Base-by-base conservation (phyloP, 106 monocot species). In the Phalaenopsis equestris region DNA sequence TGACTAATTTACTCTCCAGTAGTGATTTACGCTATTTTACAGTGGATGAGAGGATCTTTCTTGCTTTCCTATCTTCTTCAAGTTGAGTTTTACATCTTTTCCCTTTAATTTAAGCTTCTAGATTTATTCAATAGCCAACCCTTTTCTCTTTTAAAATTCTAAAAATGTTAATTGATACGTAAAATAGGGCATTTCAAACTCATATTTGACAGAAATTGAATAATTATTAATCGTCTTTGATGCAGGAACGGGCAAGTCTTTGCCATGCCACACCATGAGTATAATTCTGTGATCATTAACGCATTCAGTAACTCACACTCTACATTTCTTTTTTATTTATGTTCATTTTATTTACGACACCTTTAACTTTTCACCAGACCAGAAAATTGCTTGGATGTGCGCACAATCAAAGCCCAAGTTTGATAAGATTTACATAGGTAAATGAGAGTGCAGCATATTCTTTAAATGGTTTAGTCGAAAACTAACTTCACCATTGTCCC, bases 211-310 rank as follows among this genome's bases (percentile, higher is more conserved):
- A 16, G 9, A 30, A 30, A 14, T 5, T 73, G 17, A 52, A n/a
- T 41, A 55, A 42, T 42, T 48, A 64, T 68, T 5, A 24, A 19
- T 14, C 77, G 19, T 3, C 21, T 41, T 76, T 78, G 8, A 68
- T 85, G 82, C 93, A 96, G 96, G 89, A 55, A 82, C 82, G 47
- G 84, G 91, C n/a, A 86, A 77, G 77, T 77, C 45, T 49, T 75
- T 87, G n/a, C 96, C 85, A 80, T 96, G 94, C 73, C 90, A 91
- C 84, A 87, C 87, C 9, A 82, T 83, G 83, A 55, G 96, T 96
- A 94, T 84, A 16, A 80, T 57, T 49, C 56, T 38, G 80, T 56
- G 6, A 43, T 11, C 8, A 56, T 37, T 16, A 41, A 39, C 11
- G 7, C 74, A 73, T 56, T 67, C 21, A 16, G 46, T 43, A 10